Base-by-base conservation (phyloP, 2,329 filamentous ascomycete genomes). In the Trichoderma atrobrunneum region DNA sequence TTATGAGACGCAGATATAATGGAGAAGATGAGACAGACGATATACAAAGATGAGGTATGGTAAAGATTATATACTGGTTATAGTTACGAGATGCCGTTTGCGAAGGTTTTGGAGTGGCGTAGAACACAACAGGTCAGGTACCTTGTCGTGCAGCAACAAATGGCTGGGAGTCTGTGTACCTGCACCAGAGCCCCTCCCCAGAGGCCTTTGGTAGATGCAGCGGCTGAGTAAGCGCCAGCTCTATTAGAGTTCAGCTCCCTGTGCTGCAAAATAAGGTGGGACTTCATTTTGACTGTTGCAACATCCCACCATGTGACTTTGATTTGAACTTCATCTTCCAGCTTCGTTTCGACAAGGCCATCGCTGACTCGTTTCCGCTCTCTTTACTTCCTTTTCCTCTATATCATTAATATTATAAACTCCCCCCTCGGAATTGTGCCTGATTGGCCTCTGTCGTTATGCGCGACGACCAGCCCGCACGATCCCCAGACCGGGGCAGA, bases 391-490 rank as follows among this genome's bases (percentile, higher is more conserved):
- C 14, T 34, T 59, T 32, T 7, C 7, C 7, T 34, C 28, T n/a
- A 11, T 6, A 67, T 43, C 11, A 6, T 59, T 39, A 28, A n/a
- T 18, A 18, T n/a, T 18, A 2, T 34, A 11, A 1, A 5, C 7
- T 43, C 7, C 43, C 56, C 34, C 30, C 51, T 57, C 26, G 74
- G 72, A 24, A n/a, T 21, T 66, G 72, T 76, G 74, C 71, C 24
- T 73, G 76, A 59, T 30, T 43, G 32, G 51, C 76, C 61, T 73
- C 66, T 72, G 74, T 77, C 74, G 78, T 76, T 73, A 87, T 87
- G 85, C 81, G 82, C 78, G 83, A 86, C 77, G 81, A 85, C 69
- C 78, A 83, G 70, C 74, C 76, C 68, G 73, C 78, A 71, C 78
- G 77, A 76, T 78, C 79, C 70, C 75, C 79, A 73, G 78, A 78